These are phyloP conservation scores for Dictyostelium firmibasis DNA, from an alignment of 78 protist species.

Conservation along the genomic window DNA sequence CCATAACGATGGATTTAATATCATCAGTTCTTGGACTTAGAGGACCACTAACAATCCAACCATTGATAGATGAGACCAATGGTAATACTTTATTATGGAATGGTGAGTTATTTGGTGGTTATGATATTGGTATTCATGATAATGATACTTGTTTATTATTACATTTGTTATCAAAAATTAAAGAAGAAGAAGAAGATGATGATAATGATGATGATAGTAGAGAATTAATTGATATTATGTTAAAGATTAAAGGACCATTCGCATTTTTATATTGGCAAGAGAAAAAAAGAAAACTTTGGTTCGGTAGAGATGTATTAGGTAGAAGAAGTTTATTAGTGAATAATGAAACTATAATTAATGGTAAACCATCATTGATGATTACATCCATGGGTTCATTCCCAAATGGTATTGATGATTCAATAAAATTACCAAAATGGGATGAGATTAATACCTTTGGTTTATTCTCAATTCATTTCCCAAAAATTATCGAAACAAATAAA, in stretches of 20 bases:
- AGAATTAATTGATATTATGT: background rate
- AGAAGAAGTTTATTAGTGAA: slow-evolving; percentile 52
- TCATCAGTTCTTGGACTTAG: slow-evolving; percentile 41
- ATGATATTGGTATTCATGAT: slow-evolving; percentile 57
- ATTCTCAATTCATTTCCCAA: slow-evolving; percentile 55
- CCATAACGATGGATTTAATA: background rate
- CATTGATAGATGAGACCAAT: background rate
- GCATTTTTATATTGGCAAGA: slow-evolving; percentile 65
- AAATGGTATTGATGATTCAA: slow-evolving; percentile 23
- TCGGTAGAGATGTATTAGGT: slow-evolving; percentile 74
- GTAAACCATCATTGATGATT: slow-evolving; percentile 5
- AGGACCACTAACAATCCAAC: slow-evolving; percentile 51
- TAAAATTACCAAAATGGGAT: slow-evolving; percentile 34
- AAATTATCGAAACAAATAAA: background rate
- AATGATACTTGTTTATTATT: slow-evolving; percentile 33
- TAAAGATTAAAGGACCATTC: slow-evolving; percentile 54
- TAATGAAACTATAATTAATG: background rate
- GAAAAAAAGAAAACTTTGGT: slow-evolving; percentile 32
- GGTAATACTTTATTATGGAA: slow-evolving; percentile 70
- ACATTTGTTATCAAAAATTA: background rate
- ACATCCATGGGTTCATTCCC: slow-evolving; percentile 73
- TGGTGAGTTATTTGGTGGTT: slow-evolving; percentile 78
- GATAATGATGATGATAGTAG: background rate
- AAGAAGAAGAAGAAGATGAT: background rate
- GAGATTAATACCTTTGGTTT: slow-evolving; percentile 69